Conservation (phyloP, 371 early-diverging fungal species). For the Apophysomyces ossiformis region DNA sequence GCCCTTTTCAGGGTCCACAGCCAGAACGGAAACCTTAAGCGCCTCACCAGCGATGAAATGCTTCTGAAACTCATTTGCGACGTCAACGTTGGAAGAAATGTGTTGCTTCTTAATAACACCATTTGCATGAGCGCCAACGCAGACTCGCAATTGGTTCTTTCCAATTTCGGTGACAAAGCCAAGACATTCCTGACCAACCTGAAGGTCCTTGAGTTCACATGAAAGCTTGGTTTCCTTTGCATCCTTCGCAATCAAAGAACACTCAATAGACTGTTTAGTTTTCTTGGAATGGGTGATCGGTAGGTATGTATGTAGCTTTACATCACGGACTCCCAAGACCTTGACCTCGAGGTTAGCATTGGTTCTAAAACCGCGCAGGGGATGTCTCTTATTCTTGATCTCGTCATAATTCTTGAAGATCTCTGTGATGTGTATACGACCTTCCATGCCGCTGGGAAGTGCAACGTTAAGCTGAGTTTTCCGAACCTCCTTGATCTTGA, state of each 20-base stretch:
- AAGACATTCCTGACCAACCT: conserved; percentile 49
- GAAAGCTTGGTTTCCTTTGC: conserved; percentile 13
- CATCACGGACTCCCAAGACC: conserved; percentile 68
- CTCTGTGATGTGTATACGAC: conserved; percentile 72
- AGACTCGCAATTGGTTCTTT: conserved; percentile 47
- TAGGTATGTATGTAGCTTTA: conserved; percentile 61
- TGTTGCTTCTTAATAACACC: conserved; percentile 57
- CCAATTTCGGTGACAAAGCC: conserved; percentile 66
- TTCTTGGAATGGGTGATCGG: conserved; percentile 60
- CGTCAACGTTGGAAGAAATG: conserved; percentile 48
- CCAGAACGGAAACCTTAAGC: conserved; percentile 58
- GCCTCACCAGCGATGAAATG: conserved; percentile 62
- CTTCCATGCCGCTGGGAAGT: conserved; percentile 69
- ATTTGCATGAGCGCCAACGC: conserved; percentile 39
- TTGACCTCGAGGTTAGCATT: conserved; percentile 57
- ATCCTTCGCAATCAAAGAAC: conserved; percentile 31
- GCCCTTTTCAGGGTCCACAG: conserved; percentile 49
- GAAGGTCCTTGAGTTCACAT: conserved; percentile 41
- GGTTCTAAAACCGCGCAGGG: conserved; percentile 38
- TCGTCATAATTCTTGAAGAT: conserved; percentile 47
- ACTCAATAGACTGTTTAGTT: conserved; percentile 26
- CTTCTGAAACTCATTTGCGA: conserved; percentile 49
- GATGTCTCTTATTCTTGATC: conserved; percentile 36
- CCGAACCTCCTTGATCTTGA: conserved; percentile 57
- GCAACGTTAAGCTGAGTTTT: conserved; percentile 62